Evolutionary conservation across 1,139 yeast species (phyloP).

Genomic region (Debaryomyces robertsiae): DNA sequence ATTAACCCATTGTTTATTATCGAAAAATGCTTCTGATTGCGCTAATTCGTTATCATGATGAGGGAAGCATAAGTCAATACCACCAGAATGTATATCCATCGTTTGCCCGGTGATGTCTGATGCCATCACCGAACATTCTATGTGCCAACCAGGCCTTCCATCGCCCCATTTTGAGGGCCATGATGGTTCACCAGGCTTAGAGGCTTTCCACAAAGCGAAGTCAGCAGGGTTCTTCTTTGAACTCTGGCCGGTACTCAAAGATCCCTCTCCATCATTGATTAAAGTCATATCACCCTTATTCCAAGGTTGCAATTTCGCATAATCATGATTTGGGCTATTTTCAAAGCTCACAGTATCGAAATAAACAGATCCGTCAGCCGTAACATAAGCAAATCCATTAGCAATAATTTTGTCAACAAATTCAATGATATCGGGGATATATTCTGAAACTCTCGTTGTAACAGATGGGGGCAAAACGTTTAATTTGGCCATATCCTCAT

Average conservation of each 20-base stretch:
- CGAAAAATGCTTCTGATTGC: constrained; percentile 91
- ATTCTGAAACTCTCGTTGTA: constrained; percentile 96
- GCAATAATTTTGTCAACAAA: constrained; percentile 74
- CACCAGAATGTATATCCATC: constrained; percentile 97
- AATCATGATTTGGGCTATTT: constrained; percentile 66
- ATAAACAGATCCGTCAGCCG: constrained; percentile 90
- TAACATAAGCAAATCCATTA: constrained; percentile 83
- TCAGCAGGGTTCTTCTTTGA: constrained; percentile 77
- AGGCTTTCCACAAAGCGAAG: constrained; percentile 95
- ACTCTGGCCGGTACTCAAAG: constrained; percentile 56
- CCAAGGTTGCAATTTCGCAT: constrained; percentile 98
- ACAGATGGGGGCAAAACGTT: constrained; percentile 84
- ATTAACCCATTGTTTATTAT: constrained; percentile 92
- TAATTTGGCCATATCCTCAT: constrained; percentile 80
- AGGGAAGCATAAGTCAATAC: constrained; percentile 97
- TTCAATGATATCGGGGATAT: constrained; percentile 84
- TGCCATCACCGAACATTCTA: constrained; percentile 99
- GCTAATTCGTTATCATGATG: constrained; percentile 99
- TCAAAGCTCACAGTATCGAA: constrained; percentile 88
- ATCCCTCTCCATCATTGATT: constrained; percentile 95
- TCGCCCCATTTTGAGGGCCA: constrained; percentile 97
- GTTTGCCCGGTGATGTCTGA: constrained; percentile 78
- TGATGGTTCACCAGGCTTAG: constrained; percentile 96
- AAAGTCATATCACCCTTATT: constrained; percentile 85
- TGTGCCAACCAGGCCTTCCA: constrained; percentile 99